phyloP scores from a whole-genome alignment of 2,329 filamentous ascomycete genomes.

The Botryotinia narcissicola region DNA sequence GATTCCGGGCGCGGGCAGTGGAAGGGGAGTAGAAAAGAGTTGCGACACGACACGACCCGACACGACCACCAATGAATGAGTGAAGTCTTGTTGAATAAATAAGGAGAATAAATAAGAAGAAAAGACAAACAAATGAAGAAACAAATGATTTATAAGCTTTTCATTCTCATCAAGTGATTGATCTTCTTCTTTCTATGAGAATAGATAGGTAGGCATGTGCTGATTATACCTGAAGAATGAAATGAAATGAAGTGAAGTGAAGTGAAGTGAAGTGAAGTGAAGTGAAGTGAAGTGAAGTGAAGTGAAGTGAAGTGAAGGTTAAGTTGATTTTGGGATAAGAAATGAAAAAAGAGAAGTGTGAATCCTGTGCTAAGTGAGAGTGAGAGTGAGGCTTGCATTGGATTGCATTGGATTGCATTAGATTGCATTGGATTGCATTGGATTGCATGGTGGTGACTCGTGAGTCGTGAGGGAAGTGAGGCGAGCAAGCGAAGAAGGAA shows the following conservation, averaged over 20 bases:
- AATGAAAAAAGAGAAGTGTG: neutral
- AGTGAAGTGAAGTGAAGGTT: neutral
- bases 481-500: conserved; percentile 16
- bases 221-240: neutral
- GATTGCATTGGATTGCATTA: neutral
- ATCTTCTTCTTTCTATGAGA: neutral
- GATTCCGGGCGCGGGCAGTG: neutral
- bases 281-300: no score
- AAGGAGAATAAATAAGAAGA: no score
- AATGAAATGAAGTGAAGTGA: neutral
- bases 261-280: no score
- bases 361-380: conserved; percentile 4
- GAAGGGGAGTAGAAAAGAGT: neutral
- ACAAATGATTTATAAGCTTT: neutral
- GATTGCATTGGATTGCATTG: no score
- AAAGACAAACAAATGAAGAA: neutral
- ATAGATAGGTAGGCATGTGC: neutral
- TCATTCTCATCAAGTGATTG: neutral
- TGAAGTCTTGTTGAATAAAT: neutral
- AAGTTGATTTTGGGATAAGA: no score
- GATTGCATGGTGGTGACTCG: neutral
- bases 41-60: neutral
- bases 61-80: neutral
- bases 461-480: conserved; percentile 5
- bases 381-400: neutral